Evolutionary conservation across 768 basidiomycete species (phyloP).

Genomic region (Rhizopogon salebrosus): DNA sequence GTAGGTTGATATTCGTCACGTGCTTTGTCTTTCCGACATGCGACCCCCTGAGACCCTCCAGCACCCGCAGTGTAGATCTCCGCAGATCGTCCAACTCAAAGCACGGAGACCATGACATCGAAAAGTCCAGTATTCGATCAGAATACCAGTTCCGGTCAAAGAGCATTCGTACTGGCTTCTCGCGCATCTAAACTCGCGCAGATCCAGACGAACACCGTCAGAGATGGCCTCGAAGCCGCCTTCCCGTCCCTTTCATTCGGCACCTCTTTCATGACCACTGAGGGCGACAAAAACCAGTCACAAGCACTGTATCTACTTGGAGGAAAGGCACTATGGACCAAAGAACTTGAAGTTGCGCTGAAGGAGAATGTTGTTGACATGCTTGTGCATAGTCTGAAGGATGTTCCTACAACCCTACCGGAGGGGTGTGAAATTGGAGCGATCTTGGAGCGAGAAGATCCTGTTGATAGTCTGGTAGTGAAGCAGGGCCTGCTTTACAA

Average conservation of each 20-base stretch:
- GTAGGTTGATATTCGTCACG: conserved; percentile 46
- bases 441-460: conserved; percentile 82
- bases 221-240: conserved; percentile 51
- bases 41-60: background rate
- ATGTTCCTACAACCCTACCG: conserved; percentile 85
- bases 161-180: conserved; percentile 75
- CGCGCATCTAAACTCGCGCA: conserved; percentile 85
- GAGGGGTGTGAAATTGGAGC: conserved; percentile 82
- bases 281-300: conserved; percentile 85
- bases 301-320: conserved; percentile 86
- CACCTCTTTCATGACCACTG: conserved; percentile 63
- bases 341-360: conserved; percentile 88
- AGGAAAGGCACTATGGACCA: conserved; percentile 94
- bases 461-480: conserved; percentile 84
- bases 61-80: no score
- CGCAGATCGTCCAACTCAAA: no score
- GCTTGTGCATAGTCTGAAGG: conserved; percentile 90
- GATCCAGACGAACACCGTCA: conserved; percentile 82
- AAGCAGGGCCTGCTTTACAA: conserved; percentile 69
- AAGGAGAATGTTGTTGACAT: conserved; percentile 74
- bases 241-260: conserved; percentile 49
- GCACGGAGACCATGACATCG: no score
- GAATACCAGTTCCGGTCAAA: conserved; percentile 5
- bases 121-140: no score
- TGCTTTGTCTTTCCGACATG: conserved; percentile 9